Conservation (phyloP, 176 grass and related monocot species). For the Tillandsia fasciculata region DNA sequence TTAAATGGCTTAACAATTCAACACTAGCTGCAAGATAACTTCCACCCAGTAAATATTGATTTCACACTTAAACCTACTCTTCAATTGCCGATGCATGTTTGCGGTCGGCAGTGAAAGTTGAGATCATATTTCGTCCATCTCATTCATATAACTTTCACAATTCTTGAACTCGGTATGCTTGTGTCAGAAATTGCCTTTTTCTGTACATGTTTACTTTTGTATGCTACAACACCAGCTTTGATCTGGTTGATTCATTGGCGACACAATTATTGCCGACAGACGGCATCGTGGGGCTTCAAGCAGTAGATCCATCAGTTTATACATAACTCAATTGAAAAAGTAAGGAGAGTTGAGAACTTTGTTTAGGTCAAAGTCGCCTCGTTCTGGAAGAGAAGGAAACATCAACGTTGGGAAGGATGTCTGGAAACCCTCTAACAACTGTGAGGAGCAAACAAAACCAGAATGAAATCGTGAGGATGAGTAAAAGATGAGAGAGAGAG, state of each 20-base stretch:
- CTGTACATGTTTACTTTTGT: not conserved
- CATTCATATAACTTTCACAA: not conserved
- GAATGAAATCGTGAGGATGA: conserved; percentile 16
- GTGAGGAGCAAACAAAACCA: conserved; percentile 14
- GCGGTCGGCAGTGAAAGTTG: not conserved
- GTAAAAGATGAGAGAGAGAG: not conserved
- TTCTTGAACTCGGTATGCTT: not conserved
- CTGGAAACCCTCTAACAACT: conserved; percentile 77
- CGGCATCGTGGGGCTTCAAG: not conserved
- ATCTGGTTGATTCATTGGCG: not conserved
- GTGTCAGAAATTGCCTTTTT: not conserved
- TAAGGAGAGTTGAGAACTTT: conserved; percentile 72
- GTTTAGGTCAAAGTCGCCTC: conserved; percentile 63
- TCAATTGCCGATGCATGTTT: too few species aligned
- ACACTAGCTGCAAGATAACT: too few species aligned
- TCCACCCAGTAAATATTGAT: too few species aligned
- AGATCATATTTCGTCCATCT: not conserved
- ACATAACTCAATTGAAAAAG: conserved; percentile 72
- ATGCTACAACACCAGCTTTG: not conserved
- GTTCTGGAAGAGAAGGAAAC: conserved; percentile 73
- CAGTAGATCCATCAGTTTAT: not conserved
- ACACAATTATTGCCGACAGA: not conserved
- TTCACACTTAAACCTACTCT: too few species aligned
- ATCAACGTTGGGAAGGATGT: conserved; percentile 42
- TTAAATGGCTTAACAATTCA: too few species aligned